A percentile compares a stretch with the other conserved stretches of the same genome.
phyloP scores from a whole-genome alignment of 192 early-diverging fungal genomes.

The Backusella mclennaniae region DNA sequence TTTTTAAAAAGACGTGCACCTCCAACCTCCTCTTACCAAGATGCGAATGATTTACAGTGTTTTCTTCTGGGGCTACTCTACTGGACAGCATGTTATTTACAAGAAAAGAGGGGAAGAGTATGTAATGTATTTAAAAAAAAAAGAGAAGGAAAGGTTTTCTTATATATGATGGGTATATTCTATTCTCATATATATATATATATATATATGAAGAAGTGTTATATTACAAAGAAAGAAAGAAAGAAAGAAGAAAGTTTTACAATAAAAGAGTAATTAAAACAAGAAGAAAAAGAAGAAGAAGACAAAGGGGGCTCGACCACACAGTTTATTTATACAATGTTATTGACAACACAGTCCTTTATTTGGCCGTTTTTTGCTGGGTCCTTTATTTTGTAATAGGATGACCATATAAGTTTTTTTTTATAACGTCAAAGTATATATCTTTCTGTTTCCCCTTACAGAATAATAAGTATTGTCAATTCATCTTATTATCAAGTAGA shows the following conservation, averaged over 20 bases:
- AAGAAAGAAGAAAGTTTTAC: neutral
- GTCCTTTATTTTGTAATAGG: neutral
- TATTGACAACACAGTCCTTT: slow-evolving; percentile 1
- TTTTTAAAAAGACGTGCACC: neutral
- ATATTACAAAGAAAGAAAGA: neutral
- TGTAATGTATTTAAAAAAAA: neutral
- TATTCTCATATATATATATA: neutral
- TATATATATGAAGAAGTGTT: neutral
- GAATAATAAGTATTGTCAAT: neutral
- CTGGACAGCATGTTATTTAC: neutral
- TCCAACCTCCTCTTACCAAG: neutral
- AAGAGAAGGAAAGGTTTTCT: neutral
- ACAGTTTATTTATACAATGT: neutral
- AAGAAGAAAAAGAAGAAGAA: neutral
- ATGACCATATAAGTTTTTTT: neutral
- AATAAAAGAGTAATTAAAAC: neutral
- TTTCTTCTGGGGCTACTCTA: slow-evolving; percentile 6
- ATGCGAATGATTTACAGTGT: neutral
- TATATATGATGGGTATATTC: neutral
- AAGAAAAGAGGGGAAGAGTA: neutral
- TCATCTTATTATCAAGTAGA: neutral
- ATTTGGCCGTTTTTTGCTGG: neutral
- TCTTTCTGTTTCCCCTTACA: neutral
- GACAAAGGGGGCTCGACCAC: neutral
- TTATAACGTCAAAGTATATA: neutral